A percentile compares a stretch with the other conserved stretches of the same genome.
Evolutionary conservation across 208 protist genomes (phyloP).

Genomic region (Acanthamoeba sp.): DNA sequence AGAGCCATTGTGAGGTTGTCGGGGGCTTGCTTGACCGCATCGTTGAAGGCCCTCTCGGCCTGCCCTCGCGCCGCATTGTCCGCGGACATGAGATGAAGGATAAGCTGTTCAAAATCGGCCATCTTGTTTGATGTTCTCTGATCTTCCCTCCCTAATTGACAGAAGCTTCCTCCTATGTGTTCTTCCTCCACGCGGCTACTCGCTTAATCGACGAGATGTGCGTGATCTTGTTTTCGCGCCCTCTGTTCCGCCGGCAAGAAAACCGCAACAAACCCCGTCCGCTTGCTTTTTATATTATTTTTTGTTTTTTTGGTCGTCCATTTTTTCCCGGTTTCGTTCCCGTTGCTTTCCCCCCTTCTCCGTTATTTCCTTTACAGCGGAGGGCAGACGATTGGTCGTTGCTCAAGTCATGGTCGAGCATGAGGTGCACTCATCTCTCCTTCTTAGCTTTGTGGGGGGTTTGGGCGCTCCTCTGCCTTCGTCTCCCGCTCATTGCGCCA

Average conservation of each 20-base stretch:
- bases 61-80: conserved; percentile 27
- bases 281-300: neutral
- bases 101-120: conserved; percentile 33
- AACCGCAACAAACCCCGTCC: neutral
- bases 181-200: neutral
- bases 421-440: too few species aligned
- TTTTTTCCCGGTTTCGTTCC: neutral
- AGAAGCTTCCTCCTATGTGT: too few species aligned
- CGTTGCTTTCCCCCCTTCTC: neutral
- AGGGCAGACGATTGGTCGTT: neutral
- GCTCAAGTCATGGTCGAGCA: too few species aligned
- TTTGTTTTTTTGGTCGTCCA: neutral
- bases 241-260: neutral
- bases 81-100: conserved; percentile 30
- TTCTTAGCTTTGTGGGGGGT: too few species aligned
- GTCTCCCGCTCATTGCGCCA: too few species aligned
- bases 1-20: conserved; percentile 21
- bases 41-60: conserved; percentile 28
- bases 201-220: neutral
- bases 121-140: neutral
- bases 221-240: neutral
- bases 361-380: neutral
- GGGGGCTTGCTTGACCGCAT: conserved; percentile 14
- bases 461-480: too few species aligned
- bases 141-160: neutral